Conservation (phyloP, 2,329 filamentous ascomycete species). For the Talaromyces sp. region DNA sequence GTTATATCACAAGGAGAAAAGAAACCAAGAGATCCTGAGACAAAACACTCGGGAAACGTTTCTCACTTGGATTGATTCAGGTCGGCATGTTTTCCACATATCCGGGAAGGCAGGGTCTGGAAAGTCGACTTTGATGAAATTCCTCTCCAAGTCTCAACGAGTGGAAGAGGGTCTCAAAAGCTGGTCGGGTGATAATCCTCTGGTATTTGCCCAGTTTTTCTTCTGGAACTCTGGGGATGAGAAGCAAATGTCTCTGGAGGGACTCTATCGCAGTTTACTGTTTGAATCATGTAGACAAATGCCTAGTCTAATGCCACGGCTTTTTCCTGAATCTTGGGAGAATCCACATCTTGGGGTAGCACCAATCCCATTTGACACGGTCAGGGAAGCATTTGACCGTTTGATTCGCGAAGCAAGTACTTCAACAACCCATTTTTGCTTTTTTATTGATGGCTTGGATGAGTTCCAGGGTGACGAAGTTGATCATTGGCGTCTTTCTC, state of each 20-base stretch:
- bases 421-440: constrained; percentile 15
- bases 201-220: constrained; percentile 43
- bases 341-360: neutral
- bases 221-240: constrained; percentile 46
- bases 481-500: constrained; percentile 10
- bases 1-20: neutral
- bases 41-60: constrained; percentile 16
- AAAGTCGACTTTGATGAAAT: constrained; percentile 54
- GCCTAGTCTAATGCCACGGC: constrained; percentile 32
- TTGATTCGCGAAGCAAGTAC: neutral
- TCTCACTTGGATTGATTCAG: constrained; percentile 30
- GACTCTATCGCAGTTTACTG: constrained; percentile 42
- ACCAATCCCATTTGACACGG: neutral
- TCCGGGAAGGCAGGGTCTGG: constrained; percentile 52
- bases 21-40: neutral
- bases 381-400: neutral
- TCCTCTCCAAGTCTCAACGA: constrained; percentile 34
- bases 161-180: constrained; percentile 30
- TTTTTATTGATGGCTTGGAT: constrained; percentile 25
- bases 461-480: constrained; percentile 20
- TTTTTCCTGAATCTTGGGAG: constrained; percentile 9
- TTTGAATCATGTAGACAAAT: constrained; percentile 38
- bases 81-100: constrained; percentile 39
- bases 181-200: constrained; percentile 37
- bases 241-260: constrained; percentile 46